Conservation (phyloP, 2,329 filamentous ascomycete genomes). For the Sclerotinia minor region DNA sequence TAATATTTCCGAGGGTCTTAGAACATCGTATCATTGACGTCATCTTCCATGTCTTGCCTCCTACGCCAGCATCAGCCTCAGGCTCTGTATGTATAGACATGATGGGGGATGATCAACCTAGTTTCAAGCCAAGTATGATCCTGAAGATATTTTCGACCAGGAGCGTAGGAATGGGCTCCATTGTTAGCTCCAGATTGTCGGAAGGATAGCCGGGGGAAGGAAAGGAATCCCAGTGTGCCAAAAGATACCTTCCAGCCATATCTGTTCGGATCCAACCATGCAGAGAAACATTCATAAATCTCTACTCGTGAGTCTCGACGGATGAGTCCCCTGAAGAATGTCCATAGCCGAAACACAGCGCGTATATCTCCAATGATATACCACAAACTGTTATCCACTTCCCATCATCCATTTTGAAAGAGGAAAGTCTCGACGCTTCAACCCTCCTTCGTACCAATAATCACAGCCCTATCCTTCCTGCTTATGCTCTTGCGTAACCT, state of each 20-base stretch:
- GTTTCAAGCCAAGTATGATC: background rate
- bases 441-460: background rate
- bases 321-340: too few relatives aligned
- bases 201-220: background rate
- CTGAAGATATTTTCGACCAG: background rate
- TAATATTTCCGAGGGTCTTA: too few relatives aligned
- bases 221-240: background rate
- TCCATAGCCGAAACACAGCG: background rate
- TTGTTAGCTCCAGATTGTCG: background rate
- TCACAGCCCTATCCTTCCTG: background rate
- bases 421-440: background rate
- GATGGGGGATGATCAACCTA: background rate
- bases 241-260: background rate
- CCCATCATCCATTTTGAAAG: too few relatives aligned
- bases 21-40: too few relatives aligned
- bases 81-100: too few relatives aligned
- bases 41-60: background rate
- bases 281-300: background rate
- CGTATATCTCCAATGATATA: background rate
- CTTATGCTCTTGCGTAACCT: background rate
- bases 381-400: background rate
- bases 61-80: too few relatives aligned
- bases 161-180: background rate
- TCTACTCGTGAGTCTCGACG: background rate
- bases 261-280: too few relatives aligned